phyloP scores from a whole-genome alignment of 176 grass and related monocot genomes.

The Eragrostis curvula region DNA sequence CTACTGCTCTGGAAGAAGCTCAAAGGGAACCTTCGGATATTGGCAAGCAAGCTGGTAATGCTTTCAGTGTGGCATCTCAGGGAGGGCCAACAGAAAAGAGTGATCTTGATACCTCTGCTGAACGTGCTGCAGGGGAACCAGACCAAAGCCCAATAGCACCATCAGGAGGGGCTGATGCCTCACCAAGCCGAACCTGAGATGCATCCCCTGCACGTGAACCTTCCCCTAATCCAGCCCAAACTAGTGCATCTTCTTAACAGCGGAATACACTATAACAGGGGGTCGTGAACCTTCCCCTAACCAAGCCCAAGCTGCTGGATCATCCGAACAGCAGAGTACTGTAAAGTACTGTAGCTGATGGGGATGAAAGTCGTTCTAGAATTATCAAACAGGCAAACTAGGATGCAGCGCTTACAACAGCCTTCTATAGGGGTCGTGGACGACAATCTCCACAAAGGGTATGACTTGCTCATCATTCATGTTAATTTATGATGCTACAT shows the following conservation, averaged over 20 bases:
- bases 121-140: slow-evolving; percentile 43
- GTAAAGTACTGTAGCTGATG: too few relatives aligned
- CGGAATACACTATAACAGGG: slow-evolving; percentile 43
- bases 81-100: slow-evolving; percentile 45
- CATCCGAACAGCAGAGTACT: slow-evolving; percentile 47
- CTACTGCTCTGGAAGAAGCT: slow-evolving; percentile 29
- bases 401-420: slow-evolving; percentile 40
- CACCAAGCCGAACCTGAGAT: slow-evolving; percentile 38
- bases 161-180: slow-evolving; percentile 50
- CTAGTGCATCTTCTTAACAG: slow-evolving; percentile 41
- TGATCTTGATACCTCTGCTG: slow-evolving; percentile 40
- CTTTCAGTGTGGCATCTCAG: slow-evolving; percentile 43
- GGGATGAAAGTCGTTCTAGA: too few relatives aligned
- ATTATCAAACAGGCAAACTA: slow-evolving; percentile 65
- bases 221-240: slow-evolving; percentile 45
- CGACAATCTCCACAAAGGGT: slow-evolving; percentile 55
- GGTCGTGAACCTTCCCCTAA: slow-evolving; percentile 41
- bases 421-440: slow-evolving; percentile 51
- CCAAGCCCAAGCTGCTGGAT: slow-evolving; percentile 27
- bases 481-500: not conserved
- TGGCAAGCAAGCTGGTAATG: slow-evolving; percentile 47
- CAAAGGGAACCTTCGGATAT: slow-evolving; percentile 45
- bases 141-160: slow-evolving; percentile 53
- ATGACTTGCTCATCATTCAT: slow-evolving; percentile 5
- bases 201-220: slow-evolving; percentile 53